Percentiles rank a stretch among this genome's conserved stretches.
These are phyloP conservation scores for Candida sp. DNA, from an alignment of 1,139 yeast genomes.

Conservation along the genomic window DNA sequence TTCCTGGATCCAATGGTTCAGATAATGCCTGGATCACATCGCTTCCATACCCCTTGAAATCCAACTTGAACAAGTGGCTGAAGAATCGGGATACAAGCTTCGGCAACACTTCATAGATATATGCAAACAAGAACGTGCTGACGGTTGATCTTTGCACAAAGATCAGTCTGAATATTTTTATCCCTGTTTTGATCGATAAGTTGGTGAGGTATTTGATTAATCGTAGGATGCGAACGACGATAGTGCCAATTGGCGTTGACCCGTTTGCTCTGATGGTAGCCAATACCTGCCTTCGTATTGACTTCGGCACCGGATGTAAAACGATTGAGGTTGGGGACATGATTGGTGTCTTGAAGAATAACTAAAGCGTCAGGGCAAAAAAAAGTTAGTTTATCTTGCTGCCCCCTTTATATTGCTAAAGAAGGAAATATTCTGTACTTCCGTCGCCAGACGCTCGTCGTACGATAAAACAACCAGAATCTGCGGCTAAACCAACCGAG, in stretches of 20 bases:
- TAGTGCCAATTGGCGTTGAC: background rate
- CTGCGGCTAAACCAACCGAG: too few relatives aligned
- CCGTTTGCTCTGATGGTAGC: background rate
- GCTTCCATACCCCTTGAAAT: slow-evolving; percentile 13
- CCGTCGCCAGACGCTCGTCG: too few relatives aligned
- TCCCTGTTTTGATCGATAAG: background rate
- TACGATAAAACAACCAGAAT: too few relatives aligned
- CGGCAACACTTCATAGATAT: slow-evolving; percentile 38
- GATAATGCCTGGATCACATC: slow-evolving; percentile 18
- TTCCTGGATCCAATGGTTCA: slow-evolving; percentile 28
- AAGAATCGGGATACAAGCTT: slow-evolving; percentile 24
- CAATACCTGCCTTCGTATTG: background rate
- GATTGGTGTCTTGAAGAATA: background rate
- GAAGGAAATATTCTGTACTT: too few relatives aligned
- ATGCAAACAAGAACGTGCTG: slow-evolving; percentile 39
- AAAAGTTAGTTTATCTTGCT: too few relatives aligned
- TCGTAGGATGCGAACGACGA: background rate
- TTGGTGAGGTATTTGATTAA: background rate
- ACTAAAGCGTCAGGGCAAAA: too few relatives aligned
- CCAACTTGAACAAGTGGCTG: slow-evolving; percentile 18
- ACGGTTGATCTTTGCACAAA: slow-evolving; percentile 17
- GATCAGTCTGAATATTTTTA: slow-evolving; percentile 6
- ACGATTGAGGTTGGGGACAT: background rate
- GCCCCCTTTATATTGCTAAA: too few relatives aligned
- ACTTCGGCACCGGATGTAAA: too few relatives aligned